Evolutionary conservation across 768 basidiomycete species (phyloP).

Genomic region (Lyophyllum semitale): DNA sequence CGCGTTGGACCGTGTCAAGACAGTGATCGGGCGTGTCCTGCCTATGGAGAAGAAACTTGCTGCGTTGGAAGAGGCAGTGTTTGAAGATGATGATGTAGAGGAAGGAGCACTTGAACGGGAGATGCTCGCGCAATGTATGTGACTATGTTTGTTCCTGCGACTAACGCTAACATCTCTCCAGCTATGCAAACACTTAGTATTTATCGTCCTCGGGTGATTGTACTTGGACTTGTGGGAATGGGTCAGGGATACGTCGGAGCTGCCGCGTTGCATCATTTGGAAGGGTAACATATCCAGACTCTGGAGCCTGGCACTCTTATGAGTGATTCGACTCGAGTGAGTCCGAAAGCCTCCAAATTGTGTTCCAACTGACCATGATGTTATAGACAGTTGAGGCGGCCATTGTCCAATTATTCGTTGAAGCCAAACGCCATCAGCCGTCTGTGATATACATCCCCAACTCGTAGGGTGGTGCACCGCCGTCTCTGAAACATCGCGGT

Average conservation of each 20-base stretch:
- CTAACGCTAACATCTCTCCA: constrained; percentile 30
- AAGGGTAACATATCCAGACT: constrained; percentile 94
- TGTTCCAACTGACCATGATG: constrained; percentile 2
- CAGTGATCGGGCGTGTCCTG: constrained; percentile 69
- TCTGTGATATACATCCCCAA: constrained; percentile 93
- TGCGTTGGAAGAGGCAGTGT: constrained; percentile 94
- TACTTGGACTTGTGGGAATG: constrained; percentile 85
- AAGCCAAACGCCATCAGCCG: constrained; percentile 96
- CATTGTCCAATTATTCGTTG: constrained; percentile 92
- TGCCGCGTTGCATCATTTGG: constrained; percentile 91
- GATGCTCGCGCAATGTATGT: constrained; percentile 81
- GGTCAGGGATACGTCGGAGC: constrained; percentile 90
- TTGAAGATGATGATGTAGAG: constrained; percentile 72
- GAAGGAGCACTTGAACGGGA: constrained; percentile 90
- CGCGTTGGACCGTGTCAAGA: constrained; percentile 71
- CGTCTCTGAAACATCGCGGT: constrained; percentile 80
- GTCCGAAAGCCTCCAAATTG: constrained; percentile 21
- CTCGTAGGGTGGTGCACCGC: constrained; percentile 84
- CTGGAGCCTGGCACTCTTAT: constrained; percentile 88
- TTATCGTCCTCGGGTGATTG: constrained; percentile 83
- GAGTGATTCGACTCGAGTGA: constrained; percentile 85
- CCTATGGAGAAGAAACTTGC: constrained; percentile 81
- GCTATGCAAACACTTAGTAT: constrained; percentile 92
- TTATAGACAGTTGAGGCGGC: constrained; percentile 85
- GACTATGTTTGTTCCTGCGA: background rate